Evolutionary conservation across 768 basidiomycete species (phyloP).

Genomic region (Crucibulum laeve): DNA sequence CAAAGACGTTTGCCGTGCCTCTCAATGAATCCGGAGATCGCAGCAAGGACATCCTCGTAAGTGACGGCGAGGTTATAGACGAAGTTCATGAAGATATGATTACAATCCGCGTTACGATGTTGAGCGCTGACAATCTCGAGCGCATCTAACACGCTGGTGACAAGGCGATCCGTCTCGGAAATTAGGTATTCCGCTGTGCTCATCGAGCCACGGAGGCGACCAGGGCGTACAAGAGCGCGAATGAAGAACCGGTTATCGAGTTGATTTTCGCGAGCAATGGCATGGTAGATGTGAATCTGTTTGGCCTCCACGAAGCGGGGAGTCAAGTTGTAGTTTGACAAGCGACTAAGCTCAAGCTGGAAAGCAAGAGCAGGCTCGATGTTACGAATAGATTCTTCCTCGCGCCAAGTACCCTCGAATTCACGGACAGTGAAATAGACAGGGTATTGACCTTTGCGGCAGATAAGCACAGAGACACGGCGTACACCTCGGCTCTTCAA

Average conservation of each 20-base stretch:
- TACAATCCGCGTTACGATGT: conserved; percentile 91
- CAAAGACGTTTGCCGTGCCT: conserved; percentile 97
- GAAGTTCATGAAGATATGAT: conserved; percentile 99
- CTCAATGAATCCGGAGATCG: conserved; percentile 98
- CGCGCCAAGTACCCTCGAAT: conserved; percentile 70
- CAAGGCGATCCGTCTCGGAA: conserved; percentile 95
- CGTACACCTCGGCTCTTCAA: conserved; percentile 79
- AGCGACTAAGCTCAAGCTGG: conserved; percentile 93
- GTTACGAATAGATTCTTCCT: conserved; percentile 96
- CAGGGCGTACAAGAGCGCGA: conserved; percentile 93
- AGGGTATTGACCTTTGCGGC: conserved; percentile 88
- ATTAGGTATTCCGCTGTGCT: conserved; percentile 97
- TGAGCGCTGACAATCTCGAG: conserved; percentile 90
- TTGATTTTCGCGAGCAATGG: conserved; percentile 91
- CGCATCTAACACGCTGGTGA: conserved; percentile 90
- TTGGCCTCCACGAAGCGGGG: conserved; percentile 97
- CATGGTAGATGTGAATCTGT: conserved; percentile 98
- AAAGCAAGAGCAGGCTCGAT: conserved; percentile 97
- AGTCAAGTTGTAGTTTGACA: conserved; percentile 94
- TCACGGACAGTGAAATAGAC: conserved; percentile 91
- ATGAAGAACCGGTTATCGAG: conserved; percentile 99
- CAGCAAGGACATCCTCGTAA: conserved; percentile 95
- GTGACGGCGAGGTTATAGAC: conserved; percentile 94
- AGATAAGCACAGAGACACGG: conserved; percentile 88
- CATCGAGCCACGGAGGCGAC: conserved; percentile 88